These are phyloP conservation scores for Phytopythium sindhum DNA, from an alignment of 352 stramenopile genomes.

Conservation along the genomic window DNA sequence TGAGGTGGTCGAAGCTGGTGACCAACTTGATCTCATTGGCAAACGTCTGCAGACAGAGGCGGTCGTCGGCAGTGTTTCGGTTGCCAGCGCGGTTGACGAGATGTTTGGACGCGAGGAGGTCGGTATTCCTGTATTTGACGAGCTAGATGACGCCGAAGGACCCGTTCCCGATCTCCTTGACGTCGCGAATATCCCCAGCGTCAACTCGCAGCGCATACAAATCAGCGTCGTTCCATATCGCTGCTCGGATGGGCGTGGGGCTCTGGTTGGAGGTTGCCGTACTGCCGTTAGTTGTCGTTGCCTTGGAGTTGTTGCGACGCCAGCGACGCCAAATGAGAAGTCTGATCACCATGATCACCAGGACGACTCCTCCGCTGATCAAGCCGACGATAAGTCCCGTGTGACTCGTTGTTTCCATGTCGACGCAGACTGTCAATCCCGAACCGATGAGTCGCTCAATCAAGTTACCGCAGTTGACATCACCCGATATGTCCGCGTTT, in stretches of 20 bases:
- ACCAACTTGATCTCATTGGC: conserved; percentile 75
- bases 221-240: conserved; percentile 34
- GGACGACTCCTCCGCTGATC: neutral
- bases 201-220: conserved; percentile 33
- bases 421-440: neutral
- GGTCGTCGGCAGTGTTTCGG: neutral
- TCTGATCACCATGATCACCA: neutral
- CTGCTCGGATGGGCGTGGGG: conserved; percentile 2
- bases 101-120: conserved; percentile 31
- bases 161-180: conserved; percentile 38
- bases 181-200: conserved; percentile 35
- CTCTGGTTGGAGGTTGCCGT: neutral
- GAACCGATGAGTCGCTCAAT: neutral
- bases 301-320: too few relatives aligned
- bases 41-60: conserved; percentile 31
- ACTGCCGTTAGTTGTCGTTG: too few relatives aligned
- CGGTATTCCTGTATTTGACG: conserved; percentile 28
- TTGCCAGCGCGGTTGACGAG: conserved; percentile 21
- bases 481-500: neutral
- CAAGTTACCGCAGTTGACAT: neutral
- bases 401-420: neutral
- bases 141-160: conserved; percentile 36
- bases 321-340: neutral
- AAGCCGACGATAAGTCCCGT: neutral
- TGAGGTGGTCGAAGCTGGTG: conserved; percentile 48